These are phyloP conservation scores for Xylaria bambusicola DNA, from an alignment of 495 filamentous ascomycete genomes.

Conservation along the genomic window DNA sequence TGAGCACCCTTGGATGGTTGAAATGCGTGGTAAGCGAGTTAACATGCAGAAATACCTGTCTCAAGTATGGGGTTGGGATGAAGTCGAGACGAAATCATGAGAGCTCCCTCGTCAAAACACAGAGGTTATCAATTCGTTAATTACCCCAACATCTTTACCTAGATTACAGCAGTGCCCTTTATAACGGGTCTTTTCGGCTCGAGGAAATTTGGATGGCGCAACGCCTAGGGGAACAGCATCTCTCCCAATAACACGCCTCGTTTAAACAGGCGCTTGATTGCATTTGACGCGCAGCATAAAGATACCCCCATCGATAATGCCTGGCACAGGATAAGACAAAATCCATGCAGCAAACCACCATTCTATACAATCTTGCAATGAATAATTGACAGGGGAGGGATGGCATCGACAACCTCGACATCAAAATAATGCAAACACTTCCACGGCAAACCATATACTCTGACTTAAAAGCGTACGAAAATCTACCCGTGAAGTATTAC, in stretches of 20 bases:
- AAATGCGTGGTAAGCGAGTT: conserved; percentile 93
- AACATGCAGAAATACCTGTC: conserved; percentile 92
- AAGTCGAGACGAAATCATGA: conserved; percentile 29
- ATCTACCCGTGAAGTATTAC: no score
- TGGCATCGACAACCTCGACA: no score
- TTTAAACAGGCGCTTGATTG: conserved; percentile 2
- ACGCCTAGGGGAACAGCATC: neutral
- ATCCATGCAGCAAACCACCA: no score
- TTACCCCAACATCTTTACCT: neutral
- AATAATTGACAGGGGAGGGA: neutral
- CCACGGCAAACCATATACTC: neutral
- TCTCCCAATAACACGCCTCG: neutral
- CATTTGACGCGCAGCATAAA: neutral
- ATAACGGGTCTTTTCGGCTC: no score
- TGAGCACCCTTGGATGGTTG: conserved; percentile 97
- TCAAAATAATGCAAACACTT: no score
- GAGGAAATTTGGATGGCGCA: neutral
- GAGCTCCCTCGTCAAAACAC: neutral
- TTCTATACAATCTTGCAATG: no score
- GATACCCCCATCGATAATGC: neutral
- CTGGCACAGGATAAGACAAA: neutral
- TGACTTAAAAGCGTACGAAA: neutral
- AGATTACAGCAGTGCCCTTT: no score
- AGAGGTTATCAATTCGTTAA: neutral
- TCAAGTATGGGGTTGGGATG: conserved; percentile 94